Base-by-base conservation (phyloP, 2,329 filamentous ascomycete genomes). In the Penicillium sp. region DNA sequence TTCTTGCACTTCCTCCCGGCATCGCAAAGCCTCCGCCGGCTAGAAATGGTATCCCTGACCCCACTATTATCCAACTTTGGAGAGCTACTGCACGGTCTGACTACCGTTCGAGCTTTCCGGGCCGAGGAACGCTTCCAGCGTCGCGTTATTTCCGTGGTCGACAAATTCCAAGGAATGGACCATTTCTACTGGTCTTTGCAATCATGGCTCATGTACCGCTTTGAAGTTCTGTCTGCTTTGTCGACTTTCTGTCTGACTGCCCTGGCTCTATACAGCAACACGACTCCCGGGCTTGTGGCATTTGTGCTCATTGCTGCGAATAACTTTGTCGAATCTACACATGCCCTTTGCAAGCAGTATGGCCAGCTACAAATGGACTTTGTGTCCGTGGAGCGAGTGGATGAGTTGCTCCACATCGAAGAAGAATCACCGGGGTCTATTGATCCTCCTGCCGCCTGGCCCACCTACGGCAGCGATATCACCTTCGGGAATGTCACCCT, bases 101-200 rank as follows among this genome's bases (percentile, higher is more conserved):
- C 86, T 0, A 95, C 90, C 0, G 88, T 96, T 15, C 80, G 87
- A 29, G 88, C 90, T 0, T 91, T 94, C 60, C 80, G 78, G 33
- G 87, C 84, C 1, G 84, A 94, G 53, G 70, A 77, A 3, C 81
- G 85, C 36, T 95, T 95, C 57, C 87, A 94, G 58, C 78, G 82
- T 47, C 78, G 83, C 35, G 87, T 94, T 36, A 83, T 96, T 21
- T 71, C 76, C 2, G 88, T 89, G 0, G 88, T 89, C 0, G 89
- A 95, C 58, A 81, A 82, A 13, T 95, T 95, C 59, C 90, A 95
- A 62, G 88, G 88, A 60, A 93, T 94, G 77, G 90, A 96, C 56
- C 90, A 96, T 62, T 94, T 95, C 68, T 95, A 94, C 68, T 95
- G 89, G 85, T 86, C 83, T 43, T 74, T 94, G 29, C 87, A 94